A percentile compares a stretch with the other conserved stretches of the same genome.
Conservation (phyloP, 2,329 filamentous ascomycete species). For the Fonsecaea monophora region DNA sequence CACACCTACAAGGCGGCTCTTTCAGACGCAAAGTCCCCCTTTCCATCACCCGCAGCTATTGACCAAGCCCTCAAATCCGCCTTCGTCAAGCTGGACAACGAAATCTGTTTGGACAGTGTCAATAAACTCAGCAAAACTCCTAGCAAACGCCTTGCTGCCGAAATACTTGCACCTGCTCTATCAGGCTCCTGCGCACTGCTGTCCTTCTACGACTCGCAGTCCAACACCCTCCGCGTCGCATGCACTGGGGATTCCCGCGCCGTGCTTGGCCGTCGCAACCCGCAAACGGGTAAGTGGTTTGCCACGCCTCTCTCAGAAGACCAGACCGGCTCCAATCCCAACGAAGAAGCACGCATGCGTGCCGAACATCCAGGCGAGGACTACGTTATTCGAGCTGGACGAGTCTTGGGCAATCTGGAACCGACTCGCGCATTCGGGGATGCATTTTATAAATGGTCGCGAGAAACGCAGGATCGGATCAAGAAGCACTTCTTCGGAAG, state of each 20-base stretch:
- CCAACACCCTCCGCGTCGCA: slow-evolving; percentile 87
- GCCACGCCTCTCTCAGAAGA: slow-evolving; percentile 89
- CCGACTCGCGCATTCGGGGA: slow-evolving; percentile 95
- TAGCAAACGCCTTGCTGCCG: slow-evolving; percentile 87
- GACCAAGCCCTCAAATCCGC: slow-evolving; percentile 91
- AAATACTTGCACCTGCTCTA: slow-evolving; percentile 87
- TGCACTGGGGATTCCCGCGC: slow-evolving; percentile 97
- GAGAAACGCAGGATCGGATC: slow-evolving; percentile 81
- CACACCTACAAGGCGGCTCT: slow-evolving; percentile 80
- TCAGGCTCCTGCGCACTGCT: slow-evolving; percentile 97
- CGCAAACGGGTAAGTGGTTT: slow-evolving; percentile 82
- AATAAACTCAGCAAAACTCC: slow-evolving; percentile 88
- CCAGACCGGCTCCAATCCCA: slow-evolving; percentile 88
- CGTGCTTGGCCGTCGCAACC: slow-evolving; percentile 79
- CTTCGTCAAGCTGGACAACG: slow-evolving; percentile 86
- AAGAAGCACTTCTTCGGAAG: slow-evolving; percentile 88
- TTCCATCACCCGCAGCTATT: slow-evolving; percentile 79
- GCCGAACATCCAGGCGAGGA: slow-evolving; percentile 83
- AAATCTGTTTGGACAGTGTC: slow-evolving; percentile 93
- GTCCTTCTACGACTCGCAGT: slow-evolving; percentile 91
- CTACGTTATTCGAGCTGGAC: slow-evolving; percentile 84
- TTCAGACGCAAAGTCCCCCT: slow-evolving; percentile 61
- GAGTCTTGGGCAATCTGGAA: slow-evolving; percentile 89
- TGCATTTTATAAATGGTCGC: slow-evolving; percentile 94
- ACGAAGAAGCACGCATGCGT: slow-evolving; percentile 81